Percentiles rank a stretch among this genome's conserved stretches.
These are phyloP conservation scores for Penicillium canescens DNA, from an alignment of 495 filamentous ascomycete species.

Conservation along the genomic window DNA sequence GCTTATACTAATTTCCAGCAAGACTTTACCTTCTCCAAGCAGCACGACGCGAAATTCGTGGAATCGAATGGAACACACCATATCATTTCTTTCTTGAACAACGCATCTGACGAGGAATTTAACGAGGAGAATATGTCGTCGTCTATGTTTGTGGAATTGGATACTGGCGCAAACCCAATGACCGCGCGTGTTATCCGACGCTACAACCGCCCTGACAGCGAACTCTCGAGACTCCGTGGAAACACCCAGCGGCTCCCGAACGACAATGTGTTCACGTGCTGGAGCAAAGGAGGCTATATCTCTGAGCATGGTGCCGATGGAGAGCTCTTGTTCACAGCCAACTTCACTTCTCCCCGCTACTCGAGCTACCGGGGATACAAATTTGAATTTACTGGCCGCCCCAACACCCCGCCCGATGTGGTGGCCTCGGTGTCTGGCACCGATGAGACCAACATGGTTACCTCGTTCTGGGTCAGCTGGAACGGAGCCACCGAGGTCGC, in stretches of 20 bases:
- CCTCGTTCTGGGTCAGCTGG: constrained; percentile 43
- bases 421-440: constrained; percentile 29
- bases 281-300: constrained; percentile 53
- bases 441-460: constrained; percentile 29
- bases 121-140: constrained; percentile 46
- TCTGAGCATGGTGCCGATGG: constrained; percentile 54
- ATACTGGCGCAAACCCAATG: constrained; percentile 42
- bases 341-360: constrained; percentile 26
- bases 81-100: constrained; percentile 54
- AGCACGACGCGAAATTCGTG: constrained; percentile 59
- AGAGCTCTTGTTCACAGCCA: constrained; percentile 39
- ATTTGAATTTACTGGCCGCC: constrained; percentile 31
- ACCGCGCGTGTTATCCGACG: constrained; percentile 42
- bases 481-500: constrained; percentile 48
- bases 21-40: constrained; percentile 57
- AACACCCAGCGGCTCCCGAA: constrained; percentile 54
- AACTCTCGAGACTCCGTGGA: constrained; percentile 54
- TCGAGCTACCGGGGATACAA: constrained; percentile 38
- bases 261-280: constrained; percentile 57
- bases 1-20: constrained; percentile 35
- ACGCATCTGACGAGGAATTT: constrained; percentile 47
- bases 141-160: constrained; percentile 52
- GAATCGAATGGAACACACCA: constrained; percentile 40
- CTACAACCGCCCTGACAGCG: constrained; percentile 41
- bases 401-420: constrained; percentile 26